phyloP scores from a whole-genome alignment of 495 filamentous ascomycete genomes.

The Hypoxylon crocopeplum region DNA sequence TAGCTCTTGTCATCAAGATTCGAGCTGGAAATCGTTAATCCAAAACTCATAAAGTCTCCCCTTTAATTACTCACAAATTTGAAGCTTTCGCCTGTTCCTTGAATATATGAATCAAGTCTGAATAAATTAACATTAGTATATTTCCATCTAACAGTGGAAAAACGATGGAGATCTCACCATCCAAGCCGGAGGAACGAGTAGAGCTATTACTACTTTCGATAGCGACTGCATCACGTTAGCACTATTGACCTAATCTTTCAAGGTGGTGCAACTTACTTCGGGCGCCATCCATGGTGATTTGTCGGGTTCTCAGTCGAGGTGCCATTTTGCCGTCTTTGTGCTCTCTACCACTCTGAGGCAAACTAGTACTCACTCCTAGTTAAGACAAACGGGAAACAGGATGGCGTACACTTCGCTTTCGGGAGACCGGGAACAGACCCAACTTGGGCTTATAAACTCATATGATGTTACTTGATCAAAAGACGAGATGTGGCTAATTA shows the following conservation, averaged over 20 bases:
- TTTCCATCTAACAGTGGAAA: not conserved
- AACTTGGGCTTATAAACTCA: not conserved
- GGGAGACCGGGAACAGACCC: not conserved
- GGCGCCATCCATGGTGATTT: slow-evolving; percentile 34
- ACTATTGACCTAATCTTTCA: not conserved
- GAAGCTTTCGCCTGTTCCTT: slow-evolving; percentile 63
- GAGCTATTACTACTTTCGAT: slow-evolving; percentile 36
- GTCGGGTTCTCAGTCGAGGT: slow-evolving; percentile 22
- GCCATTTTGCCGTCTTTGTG: slow-evolving; percentile 20
- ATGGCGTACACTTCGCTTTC: not conserved
- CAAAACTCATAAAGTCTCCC: slow-evolving; percentile 25
- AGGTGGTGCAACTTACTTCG: slow-evolving; percentile 21
- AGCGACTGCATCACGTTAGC: slow-evolving; percentile 34
- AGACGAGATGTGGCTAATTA: not conserved
- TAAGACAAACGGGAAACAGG: not conserved
- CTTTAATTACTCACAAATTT: slow-evolving; percentile 57
- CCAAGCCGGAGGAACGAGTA: slow-evolving; percentile 41
- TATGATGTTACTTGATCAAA: slow-evolving; percentile 1
- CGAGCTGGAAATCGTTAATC: slow-evolving; percentile 21
- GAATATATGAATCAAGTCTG: slow-evolving; percentile 65
- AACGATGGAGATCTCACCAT: slow-evolving; percentile 35
- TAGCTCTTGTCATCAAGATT: slow-evolving; percentile 72
- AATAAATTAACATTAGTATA: slow-evolving; percentile 7
- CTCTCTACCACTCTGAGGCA: slow-evolving; percentile 1
- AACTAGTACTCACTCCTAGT: not conserved